These are phyloP conservation scores for Pezicula neosporulosa DNA, from an alignment of 2,329 filamentous ascomycete genomes.

Conservation along the genomic window DNA sequence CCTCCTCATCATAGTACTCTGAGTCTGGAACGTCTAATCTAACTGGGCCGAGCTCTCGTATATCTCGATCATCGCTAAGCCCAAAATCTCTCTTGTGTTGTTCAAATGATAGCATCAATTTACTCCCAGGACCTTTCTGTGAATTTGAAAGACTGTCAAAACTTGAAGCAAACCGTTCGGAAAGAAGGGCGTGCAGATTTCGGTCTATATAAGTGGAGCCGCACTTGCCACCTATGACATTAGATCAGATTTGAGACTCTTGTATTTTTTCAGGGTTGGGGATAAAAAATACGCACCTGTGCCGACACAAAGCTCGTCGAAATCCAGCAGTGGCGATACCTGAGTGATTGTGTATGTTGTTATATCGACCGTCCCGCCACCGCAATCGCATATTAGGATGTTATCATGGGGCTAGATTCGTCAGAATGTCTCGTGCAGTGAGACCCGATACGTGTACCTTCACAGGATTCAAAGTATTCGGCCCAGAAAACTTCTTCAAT, in stretches of 20 bases:
- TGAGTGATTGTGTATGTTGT: slow-evolving; percentile 19
- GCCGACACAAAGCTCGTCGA: slow-evolving; percentile 18
- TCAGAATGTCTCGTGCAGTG: background rate
- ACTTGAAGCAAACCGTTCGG: slow-evolving; percentile 11
- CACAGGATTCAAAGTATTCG: slow-evolving; percentile 8
- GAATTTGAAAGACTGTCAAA: slow-evolving; percentile 11
- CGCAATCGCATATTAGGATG: slow-evolving; percentile 22
- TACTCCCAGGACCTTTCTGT: slow-evolving; percentile 17
- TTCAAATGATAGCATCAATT: slow-evolving; percentile 16
- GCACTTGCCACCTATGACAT: slow-evolving; percentile 18
- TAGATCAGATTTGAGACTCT: background rate
- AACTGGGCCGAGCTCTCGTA: slow-evolving; percentile 8
- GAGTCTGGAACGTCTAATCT: slow-evolving; percentile 14
- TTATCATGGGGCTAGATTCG: slow-evolving; percentile 10
- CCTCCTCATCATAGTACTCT: slow-evolving; percentile 10
- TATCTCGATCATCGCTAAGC: slow-evolving; percentile 6
- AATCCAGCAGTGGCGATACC: slow-evolving; percentile 9
- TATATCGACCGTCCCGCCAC: slow-evolving; percentile 22
- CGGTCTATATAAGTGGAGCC: slow-evolving; percentile 22
- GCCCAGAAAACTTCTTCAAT: slow-evolving; percentile 7
- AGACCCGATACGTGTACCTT: background rate
- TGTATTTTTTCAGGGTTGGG: background rate
- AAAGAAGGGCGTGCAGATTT: slow-evolving; percentile 17
- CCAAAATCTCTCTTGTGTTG: slow-evolving; percentile 14
- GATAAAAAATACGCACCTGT: slow-evolving; percentile 2